Conservation (phyloP, 768 basidiomycete genomes). For the Naganishia vishniacii region DNA sequence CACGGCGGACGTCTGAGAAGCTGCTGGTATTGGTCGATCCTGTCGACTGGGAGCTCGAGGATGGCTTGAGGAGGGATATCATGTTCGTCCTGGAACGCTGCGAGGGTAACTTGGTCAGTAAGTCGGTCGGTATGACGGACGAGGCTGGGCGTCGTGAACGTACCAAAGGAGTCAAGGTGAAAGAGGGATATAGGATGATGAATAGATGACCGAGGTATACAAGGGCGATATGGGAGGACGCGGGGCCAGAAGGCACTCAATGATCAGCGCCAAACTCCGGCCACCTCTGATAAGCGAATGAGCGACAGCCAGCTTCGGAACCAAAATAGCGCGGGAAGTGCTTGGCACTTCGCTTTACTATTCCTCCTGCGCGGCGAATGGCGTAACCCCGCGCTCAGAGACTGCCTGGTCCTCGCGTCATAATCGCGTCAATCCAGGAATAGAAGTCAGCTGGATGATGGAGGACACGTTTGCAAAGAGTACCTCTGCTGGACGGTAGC, state of each 20-base stretch:
- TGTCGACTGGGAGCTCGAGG: slow-evolving; percentile 2
- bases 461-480: no score
- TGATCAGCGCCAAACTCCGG: background rate
- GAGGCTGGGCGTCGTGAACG: no score
- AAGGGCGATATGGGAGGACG: background rate
- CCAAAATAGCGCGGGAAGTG: background rate
- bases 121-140: background rate
- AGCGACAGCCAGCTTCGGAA: slow-evolving; percentile 3
- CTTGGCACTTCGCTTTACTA: background rate
- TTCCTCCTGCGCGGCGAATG: background rate
- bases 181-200: no score
- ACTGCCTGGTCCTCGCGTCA: no score
- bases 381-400: no score
- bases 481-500: no score
- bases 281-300: background rate
- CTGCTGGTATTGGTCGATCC: background rate
- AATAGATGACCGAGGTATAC: background rate
- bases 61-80: slow-evolving; percentile 17
- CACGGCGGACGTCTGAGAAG: background rate
- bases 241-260: background rate
- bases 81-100: background rate
- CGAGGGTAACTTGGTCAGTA: background rate
- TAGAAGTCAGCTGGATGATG: no score
- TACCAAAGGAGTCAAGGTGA: background rate
- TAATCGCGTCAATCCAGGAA: no score